phyloP scores from a whole-genome alignment of 345 rosid species.

The Euclidium syriacum region DNA sequence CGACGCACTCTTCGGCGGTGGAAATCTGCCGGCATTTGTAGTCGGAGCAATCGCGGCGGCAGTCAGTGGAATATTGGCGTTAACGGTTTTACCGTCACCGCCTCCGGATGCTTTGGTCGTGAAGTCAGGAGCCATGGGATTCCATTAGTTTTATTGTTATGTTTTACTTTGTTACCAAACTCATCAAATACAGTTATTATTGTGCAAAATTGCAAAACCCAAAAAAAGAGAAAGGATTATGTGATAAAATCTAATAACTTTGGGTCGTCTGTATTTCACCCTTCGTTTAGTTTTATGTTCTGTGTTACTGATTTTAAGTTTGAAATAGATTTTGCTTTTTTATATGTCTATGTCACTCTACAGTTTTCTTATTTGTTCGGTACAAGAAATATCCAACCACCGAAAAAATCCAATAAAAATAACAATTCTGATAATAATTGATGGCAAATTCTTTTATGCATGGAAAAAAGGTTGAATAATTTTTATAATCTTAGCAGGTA shows the following conservation, averaged over 20 bases:
- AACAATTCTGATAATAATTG: neutral
- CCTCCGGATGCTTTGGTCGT: conserved; percentile 11
- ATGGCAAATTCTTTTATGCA: neutral
- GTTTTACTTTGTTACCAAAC: neutral
- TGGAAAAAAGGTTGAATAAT: neutral
- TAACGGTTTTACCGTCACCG: neutral
- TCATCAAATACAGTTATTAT: conserved; percentile 16
- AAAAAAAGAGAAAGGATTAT: neutral
- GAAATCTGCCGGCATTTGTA: neutral
- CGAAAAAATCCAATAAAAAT: neutral
- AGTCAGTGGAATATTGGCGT: neutral
- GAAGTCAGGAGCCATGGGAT: conserved; percentile 18
- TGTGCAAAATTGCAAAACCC: conserved; percentile 11
- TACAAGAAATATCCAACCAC: neutral
- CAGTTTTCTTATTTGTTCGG: neutral
- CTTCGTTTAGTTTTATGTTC: neutral
- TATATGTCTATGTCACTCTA: neutral
- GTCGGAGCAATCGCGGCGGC: neutral
- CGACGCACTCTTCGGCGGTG: neutral
- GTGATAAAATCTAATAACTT: conserved; percentile 5
- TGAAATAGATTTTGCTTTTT: conserved; percentile 8
- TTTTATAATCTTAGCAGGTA: neutral
- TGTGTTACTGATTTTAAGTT: conserved; percentile 1
- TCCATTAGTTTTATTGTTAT: conserved; percentile 20
- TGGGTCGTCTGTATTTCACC: conserved; percentile 23